These are phyloP conservation scores for Tillandsia leiboldiana DNA, from an alignment of 176 grass and related monocot genomes.

Conservation along the genomic window DNA sequence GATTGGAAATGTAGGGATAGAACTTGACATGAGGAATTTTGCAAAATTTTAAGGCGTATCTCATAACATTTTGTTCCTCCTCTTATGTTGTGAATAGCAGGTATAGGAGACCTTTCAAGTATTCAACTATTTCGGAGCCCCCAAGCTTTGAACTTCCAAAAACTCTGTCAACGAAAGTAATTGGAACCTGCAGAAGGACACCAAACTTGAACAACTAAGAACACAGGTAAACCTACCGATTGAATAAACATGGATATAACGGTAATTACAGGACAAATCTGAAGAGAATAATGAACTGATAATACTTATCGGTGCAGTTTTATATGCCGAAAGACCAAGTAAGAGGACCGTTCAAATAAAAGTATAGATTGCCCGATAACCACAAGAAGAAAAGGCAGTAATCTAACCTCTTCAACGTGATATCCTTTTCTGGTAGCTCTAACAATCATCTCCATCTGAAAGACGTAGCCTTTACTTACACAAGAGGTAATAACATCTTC, in stretches of 20 bases:
- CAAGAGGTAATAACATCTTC: constrained; percentile 94
- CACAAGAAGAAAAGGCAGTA: neutral
- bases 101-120: constrained; percentile 81
- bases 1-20: too few relatives aligned
- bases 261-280: neutral
- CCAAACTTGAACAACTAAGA: constrained; percentile 8
- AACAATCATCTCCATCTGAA: constrained; percentile 99
- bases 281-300: constrained; percentile 6
- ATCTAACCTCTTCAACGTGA: constrained; percentile 62
- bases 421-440: constrained; percentile 90
- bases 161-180: constrained; percentile 89
- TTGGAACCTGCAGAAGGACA: constrained; percentile 60
- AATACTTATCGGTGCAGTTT: neutral
- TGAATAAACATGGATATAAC: constrained; percentile 4
- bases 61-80: neutral
- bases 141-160: constrained; percentile 94
- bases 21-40: neutral
- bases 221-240: neutral
- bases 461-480: constrained; percentile 95
- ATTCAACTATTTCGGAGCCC: constrained; percentile 93
- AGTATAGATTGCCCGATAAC: neutral
- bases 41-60: neutral
- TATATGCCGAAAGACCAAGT: too few relatives aligned
- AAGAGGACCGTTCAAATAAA: too few relatives aligned
- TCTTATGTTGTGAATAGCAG: constrained; percentile 69